Percentiles rank a stretch among this genome's conserved stretches.
These are phyloP conservation scores for Collybia nuda DNA, from an alignment of 768 basidiomycete species.

Conservation along the genomic window DNA sequence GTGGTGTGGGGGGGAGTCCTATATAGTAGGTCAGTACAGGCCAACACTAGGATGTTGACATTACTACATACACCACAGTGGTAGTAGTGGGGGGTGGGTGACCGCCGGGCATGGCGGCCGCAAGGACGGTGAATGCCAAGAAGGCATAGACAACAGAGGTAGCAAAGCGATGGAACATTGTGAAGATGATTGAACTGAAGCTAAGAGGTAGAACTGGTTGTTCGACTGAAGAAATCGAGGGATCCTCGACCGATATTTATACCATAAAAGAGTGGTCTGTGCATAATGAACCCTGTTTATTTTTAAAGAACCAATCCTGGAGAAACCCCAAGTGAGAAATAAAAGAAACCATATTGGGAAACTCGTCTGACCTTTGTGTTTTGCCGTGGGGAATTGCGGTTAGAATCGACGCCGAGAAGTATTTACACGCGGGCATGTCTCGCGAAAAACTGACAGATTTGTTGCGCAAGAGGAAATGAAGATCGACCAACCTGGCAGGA, in stretches of 20 bases:
- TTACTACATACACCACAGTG: conserved; percentile 9
- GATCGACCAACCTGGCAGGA: too few species aligned
- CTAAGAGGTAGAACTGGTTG: conserved; percentile 10
- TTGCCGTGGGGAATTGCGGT: too few species aligned
- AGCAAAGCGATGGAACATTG: conserved; percentile 24
- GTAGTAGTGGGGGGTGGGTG: conserved; percentile 8
- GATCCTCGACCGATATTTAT: conserved; percentile 5
- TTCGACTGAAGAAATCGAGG: conserved; percentile 15
- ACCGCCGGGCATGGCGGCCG: conserved; percentile 22
- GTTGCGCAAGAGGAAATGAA: too few species aligned
- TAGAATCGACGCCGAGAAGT: too few species aligned
- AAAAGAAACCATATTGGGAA: background rate
- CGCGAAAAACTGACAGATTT: too few species aligned
- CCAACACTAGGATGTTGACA: background rate
- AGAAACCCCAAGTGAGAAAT: background rate
- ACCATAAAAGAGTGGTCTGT: conserved; percentile 3
- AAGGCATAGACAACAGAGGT: conserved; percentile 19
- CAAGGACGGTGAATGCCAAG: conserved; percentile 23
- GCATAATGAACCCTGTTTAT: background rate
- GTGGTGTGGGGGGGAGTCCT: background rate
- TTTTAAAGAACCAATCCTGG: background rate
- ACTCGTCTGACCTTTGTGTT: too few species aligned
- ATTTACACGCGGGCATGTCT: too few species aligned
- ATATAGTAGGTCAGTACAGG: background rate
- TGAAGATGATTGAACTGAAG: conserved; percentile 3